Evolutionary conservation across 768 basidiomycete species (phyloP), one percentile per base, ranked within the genome.

Genomic region (Lactarius evosmus): DNA sequence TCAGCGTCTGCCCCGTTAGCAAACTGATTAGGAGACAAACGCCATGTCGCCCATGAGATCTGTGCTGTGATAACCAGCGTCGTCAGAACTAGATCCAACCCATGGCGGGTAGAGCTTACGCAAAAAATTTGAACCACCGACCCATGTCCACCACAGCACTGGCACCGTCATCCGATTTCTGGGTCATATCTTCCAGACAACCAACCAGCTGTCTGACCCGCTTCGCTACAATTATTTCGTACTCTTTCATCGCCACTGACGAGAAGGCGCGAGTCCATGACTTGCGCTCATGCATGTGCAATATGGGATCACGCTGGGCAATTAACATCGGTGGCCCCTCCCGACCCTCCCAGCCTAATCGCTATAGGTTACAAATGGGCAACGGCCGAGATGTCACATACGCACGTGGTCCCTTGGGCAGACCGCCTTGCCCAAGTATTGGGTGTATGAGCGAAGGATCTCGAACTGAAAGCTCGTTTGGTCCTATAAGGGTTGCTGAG

Each of bases 251-350:
- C 1, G 82, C 78, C 2, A 71, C 63, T 8, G 77, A 76, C 50
- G 72, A 82, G 71, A 84, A 78, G 0, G 77, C 83, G 19, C 80
- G 74, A 29, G 78, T 78, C 83, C 83, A 84, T 1, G 79, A 73
- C 29, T 75, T 75, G 11, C 82, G 77, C 7, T 81, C 75, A 6
- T 76, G 73, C 1, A 75, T 73, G 62, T 85, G 83, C 40, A 82
- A 78, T 1, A 72, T 70, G 59, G 76, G 76, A 66, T 80, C 74
- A 44, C 76, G 70, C 27, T 78, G 67, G n/a, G 73, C 73, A 62
- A 79, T 75, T 63, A 70, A 74, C 27, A 79, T 77, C 62, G 79
- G 70, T 16, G 46, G 9, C 7, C 82, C 32, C 4, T 32, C 16
- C 16, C 12, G 51, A 19, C 9, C 32, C 7, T 53, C 27, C 29